These are phyloP conservation scores for Brassica hybrid DNA, from an alignment of 441 rosid genomes.

Conservation along the genomic window DNA sequence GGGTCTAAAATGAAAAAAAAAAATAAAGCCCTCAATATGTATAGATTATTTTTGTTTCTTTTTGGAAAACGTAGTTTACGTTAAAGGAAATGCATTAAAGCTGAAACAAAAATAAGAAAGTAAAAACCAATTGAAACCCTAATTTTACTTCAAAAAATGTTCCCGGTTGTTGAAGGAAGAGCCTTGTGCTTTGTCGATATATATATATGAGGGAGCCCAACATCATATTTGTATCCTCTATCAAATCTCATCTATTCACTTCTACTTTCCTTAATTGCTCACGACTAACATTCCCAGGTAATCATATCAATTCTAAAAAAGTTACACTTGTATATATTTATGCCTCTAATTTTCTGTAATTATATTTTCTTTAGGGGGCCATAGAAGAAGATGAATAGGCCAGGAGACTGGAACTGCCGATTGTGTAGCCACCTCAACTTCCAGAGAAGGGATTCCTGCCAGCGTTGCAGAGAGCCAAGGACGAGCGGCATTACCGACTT, in stretches of 20 bases:
- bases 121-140: not conserved
- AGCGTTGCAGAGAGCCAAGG: conserved; percentile 74
- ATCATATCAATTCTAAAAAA: conserved; percentile 7
- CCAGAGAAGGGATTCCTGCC: conserved; percentile 88
- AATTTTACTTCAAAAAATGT: conserved; percentile 5
- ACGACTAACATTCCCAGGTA: conserved; percentile 21
- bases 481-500: conserved; percentile 44
- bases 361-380: not conserved
- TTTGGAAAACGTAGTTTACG: conserved; percentile 36
- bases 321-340: not conserved
- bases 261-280: not conserved
- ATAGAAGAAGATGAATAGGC: conserved; percentile 68
- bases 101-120: conserved; percentile 10
- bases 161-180: conserved; percentile 3
- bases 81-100: conserved; percentile 3
- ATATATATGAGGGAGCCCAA: conserved; percentile 26
- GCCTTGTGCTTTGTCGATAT: conserved; percentile 23
- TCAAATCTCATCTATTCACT: conserved; percentile 15
- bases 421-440: conserved; percentile 88
- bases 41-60: conserved; percentile 31
- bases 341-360: not conserved
- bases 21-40: conserved; percentile 19
- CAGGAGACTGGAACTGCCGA: conserved; percentile 96
- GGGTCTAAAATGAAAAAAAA: conserved; percentile 25
- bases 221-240: conserved; percentile 21